Conservation (phyloP, 164 flowering plant genomes). For the Piper longum region DNA sequence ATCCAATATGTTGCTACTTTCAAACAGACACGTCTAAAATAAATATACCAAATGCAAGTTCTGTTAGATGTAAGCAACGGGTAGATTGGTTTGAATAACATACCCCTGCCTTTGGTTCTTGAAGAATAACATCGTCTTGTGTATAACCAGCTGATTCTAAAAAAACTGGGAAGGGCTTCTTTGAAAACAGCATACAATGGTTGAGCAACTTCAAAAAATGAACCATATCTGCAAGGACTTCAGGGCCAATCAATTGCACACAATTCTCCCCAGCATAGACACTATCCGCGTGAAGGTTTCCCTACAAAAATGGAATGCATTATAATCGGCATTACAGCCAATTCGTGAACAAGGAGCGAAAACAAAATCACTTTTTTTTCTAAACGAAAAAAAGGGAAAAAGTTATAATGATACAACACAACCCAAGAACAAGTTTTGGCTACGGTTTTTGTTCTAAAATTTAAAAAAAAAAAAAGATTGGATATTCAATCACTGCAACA, state of each 20-base stretch:
- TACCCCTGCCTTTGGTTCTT: constrained; percentile 96
- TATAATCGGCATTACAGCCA: background rate
- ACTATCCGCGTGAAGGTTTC: constrained; percentile 69
- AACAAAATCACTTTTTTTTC: background rate
- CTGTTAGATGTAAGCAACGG: background rate
- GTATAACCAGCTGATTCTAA: constrained; percentile 69
- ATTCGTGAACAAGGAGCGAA: background rate
- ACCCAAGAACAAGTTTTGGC: background rate
- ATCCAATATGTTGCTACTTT: too few species aligned
- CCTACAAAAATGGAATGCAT: constrained; percentile 28
- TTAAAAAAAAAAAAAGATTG: too few species aligned
- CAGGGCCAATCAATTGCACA: constrained; percentile 58
- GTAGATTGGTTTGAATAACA: constrained; percentile 5
- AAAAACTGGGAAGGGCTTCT: constrained; percentile 90
- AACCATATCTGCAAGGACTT: constrained; percentile 44
- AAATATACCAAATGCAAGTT: background rate
- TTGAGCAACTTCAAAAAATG: constrained; percentile 52
- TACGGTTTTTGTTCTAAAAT: too few species aligned
- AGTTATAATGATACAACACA: background rate
- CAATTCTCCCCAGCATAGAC: constrained; percentile 65
- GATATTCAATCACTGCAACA: background rate
- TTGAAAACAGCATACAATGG: constrained; percentile 75
- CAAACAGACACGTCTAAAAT: background rate
- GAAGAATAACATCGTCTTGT: constrained; percentile 70
- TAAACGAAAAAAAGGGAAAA: too few species aligned